Evolutionary conservation across 1,284 basidiomycete species (phyloP), one percentile per base, ranked within the genome.

Genomic region (Microbotryomycetes sp.): DNA sequence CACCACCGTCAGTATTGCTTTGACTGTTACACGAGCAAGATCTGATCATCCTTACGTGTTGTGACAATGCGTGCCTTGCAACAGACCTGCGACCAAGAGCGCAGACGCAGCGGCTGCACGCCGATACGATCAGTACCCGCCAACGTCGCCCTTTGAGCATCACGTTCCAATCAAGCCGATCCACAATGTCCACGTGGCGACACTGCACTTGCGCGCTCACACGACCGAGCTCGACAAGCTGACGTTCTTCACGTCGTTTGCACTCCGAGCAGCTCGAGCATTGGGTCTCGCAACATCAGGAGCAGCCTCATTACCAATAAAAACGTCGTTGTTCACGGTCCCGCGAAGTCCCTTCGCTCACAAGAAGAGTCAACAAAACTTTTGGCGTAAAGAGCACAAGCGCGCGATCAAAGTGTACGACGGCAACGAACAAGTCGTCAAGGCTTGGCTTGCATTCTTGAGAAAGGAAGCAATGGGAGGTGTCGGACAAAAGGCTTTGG

Each of bases 341-440:
- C 81, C 83, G 11, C 83, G 86, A 48, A 83, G 84, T 3, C 92
- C 93, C 3, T 97, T 97, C 75, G 86, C 85, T 7, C 87, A 94
- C 77, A 98, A 98, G 75, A 97, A 96, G 77, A 81, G 83, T 23
- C 92, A 97, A 77, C 92, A 98, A 78, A 97, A 97, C 78, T 98
- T 97, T 75, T 87, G 91, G 76, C 78, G 90, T 30, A 81, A 80
- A 71, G 87, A 88, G 58, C 88, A 94, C 74, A 88, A 87, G 71
- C 81, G 93, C 16, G 82, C 82, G 24, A 85, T 98, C 78, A 93
- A 93, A 77, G 87, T 92, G 1, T 97, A 83, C 81, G 93, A 98
- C 75, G 83, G 91, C 11, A 82, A 92, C 71, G 79, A 82, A 1
- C 83, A 86, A 65, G 85, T 90, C 2, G 80, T 98, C 5, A 84